Conservation (phyloP, 2,329 filamentous ascomycete species). For the Eutypella sp. region DNA sequence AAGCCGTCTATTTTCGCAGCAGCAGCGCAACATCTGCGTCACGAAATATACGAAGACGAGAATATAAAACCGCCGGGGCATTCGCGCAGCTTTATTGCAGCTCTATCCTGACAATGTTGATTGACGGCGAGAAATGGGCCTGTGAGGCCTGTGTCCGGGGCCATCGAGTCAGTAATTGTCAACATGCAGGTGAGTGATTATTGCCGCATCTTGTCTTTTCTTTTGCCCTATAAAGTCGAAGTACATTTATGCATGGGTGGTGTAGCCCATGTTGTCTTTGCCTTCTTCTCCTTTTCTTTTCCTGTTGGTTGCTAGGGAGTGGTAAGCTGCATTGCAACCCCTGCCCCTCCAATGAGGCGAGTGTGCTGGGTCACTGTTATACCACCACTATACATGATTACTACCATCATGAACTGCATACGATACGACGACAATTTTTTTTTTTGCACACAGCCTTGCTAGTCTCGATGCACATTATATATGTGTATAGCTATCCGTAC, state of each 20-base stretch:
- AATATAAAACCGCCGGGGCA: not conserved
- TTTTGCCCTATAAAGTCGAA: slow-evolving; percentile 1
- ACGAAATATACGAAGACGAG: not conserved
- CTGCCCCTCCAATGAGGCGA: not conserved
- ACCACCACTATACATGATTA: not conserved
- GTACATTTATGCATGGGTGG: not conserved
- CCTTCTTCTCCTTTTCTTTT: no score
- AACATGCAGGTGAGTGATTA: slow-evolving; percentile 75
- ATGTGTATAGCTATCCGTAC: no score
- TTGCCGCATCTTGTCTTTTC: slow-evolving; percentile 12
- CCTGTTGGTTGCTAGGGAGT: slow-evolving; percentile 1
- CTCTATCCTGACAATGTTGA: slow-evolving; percentile 57
- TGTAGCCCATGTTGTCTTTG: no score
- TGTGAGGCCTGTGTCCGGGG: slow-evolving; percentile 98
- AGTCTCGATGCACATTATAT: no score
- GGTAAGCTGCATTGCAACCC: not conserved
- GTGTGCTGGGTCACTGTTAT: not conserved
- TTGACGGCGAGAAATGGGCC: slow-evolving; percentile 95
- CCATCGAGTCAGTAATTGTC: slow-evolving; percentile 97
- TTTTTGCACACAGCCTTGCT: no score
- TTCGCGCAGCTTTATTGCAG: not conserved
- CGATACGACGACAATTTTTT: no score
- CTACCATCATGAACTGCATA: no score
- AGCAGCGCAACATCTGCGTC: no score
- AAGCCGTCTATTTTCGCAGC: no score